Evolutionary conservation across 2,329 filamentous ascomycete genomes (phyloP), one percentile per base, ranked within the genome.

Genomic region (Balansia obtecta): DNA sequence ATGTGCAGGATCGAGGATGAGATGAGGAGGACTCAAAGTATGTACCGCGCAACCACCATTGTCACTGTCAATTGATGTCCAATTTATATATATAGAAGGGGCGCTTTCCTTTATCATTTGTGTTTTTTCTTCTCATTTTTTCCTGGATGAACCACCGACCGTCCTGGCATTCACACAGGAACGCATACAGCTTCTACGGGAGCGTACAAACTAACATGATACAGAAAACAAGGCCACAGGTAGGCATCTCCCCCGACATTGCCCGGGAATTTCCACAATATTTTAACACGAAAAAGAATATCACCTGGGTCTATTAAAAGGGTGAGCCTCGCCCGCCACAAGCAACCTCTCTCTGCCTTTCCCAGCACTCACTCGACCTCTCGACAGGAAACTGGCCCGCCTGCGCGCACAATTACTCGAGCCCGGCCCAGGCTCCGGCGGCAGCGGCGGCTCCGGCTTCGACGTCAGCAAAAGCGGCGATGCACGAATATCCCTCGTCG

Each of bases 11-110:
- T 98, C 63, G 93, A 98, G 80, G 90, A 95, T 72, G 93, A 98
- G 85, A 98, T 98, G 93, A 84, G 81, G 68, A 91, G 81, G 82
- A 98, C 93, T 63, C 93, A 98, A 75, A 98, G 91, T 95, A 81
- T 75, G 80, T 52, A 42, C 10, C 11, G 5, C 41, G 34, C n/a
- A 20, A 20, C 32, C 30, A 6, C 4, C 33, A 18, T 16, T 30
- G 11, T 4, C 7, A 4, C 22, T 9, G 13, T 32, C 46, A 32
- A 12, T 22, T 37, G 32, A 37, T 16, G 15, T 22, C 27, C 10
- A 9, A n/a, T 37, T 16, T 16, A n/a, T 27, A 7, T 8, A 1
- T 27, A 4, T 27, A 5, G 27, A 27, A 27, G 27, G 27, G 27
- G 7, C 7, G 7, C 8, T 27, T 27, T 8, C 27, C 27, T 27